Percentiles rank a stretch among this genome's conserved stretches.
Evolutionary conservation across 2,329 filamentous ascomycete species (phyloP).

Genomic region (Gaeumannomyces tritici): DNA sequence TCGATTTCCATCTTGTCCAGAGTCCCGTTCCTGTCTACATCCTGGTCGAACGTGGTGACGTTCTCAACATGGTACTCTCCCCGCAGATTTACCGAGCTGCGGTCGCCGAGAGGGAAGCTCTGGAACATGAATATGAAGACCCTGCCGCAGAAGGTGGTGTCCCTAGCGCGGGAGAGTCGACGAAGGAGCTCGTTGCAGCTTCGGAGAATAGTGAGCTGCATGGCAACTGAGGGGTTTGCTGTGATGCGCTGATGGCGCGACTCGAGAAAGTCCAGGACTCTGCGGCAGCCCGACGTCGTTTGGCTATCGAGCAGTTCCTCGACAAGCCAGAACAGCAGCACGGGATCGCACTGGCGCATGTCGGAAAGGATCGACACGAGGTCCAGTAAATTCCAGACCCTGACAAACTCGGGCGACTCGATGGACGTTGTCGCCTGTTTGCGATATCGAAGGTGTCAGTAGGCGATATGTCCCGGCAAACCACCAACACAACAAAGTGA

Average conservation of each 20-base stretch:
- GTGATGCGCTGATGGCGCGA: constrained; percentile 84
- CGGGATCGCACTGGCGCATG: constrained; percentile 65
- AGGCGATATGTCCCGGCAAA: neutral
- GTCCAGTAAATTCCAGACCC: constrained; percentile 90
- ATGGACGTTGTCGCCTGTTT: constrained; percentile 63
- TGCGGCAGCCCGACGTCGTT: constrained; percentile 83
- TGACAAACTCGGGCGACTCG: constrained; percentile 66
- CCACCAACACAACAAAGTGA: no score
- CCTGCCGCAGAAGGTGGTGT: constrained; percentile 92
- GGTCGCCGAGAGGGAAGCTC: constrained; percentile 91
- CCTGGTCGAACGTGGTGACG: constrained; percentile 71
- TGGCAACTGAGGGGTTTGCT: constrained; percentile 69
- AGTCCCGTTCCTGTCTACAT: constrained; percentile 21
- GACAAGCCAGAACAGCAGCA: constrained; percentile 78
- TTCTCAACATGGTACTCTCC: constrained; percentile 97
- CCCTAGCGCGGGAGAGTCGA: constrained; percentile 86
- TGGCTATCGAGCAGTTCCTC: constrained; percentile 96
- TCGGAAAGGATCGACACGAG: constrained; percentile 84
- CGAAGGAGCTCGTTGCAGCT: constrained; percentile 94
- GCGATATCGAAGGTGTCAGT: neutral
- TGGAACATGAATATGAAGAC: constrained; percentile 99
- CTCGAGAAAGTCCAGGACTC: constrained; percentile 90
- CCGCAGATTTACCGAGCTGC: constrained; percentile 91
- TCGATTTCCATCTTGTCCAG: constrained; percentile 60
- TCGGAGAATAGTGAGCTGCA: constrained; percentile 81